Evolutionary conservation across 2,329 filamentous ascomycete genomes (phyloP), one percentile per base, ranked within the genome.

Genomic region (Aspergillus texensis): DNA sequence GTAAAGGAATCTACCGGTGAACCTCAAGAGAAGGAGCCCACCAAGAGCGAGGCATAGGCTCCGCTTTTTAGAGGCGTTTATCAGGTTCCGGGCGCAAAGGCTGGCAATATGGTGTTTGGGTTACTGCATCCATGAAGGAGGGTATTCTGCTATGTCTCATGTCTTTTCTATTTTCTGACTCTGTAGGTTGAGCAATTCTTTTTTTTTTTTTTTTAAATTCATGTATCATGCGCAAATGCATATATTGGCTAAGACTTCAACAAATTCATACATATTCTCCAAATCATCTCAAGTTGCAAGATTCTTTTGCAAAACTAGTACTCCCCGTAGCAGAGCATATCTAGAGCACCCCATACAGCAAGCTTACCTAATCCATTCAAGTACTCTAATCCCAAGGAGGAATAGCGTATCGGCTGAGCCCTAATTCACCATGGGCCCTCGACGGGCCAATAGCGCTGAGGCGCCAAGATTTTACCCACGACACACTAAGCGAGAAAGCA

Each of bases 401-500:
- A 4, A 39, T 36, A 28, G 34, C 14, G 21, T 21, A 55, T 36
- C 0, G 62, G 71, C 36, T 67, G 78, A 79, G 77, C 39, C 62
- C 73, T 80, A 80, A 78, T 77, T 78, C 76, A 75, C 64, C 61
- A 57, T 52, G 24, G 60, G 46, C 50, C 50, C 34, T 63, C 28
- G n/a, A 36, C 55, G 60, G 56, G 60, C 74, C 73, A 76, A 76
- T 77, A 48, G 60, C 14, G 57, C 8, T 3, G 4, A 55, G 59
- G 59, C 68, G 78, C 78, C 78, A 80, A 80, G 78, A 80, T 77
- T 79, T 80, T 75, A 69, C 74, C 69, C 72, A 74, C 71, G 69
- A 71, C 74, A 74, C 78, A 80, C 78, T 80, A 80, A 80, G 78
- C 78, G 78, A 80, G 77, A 77, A 74, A 36, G 72, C 71, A 74